Evolutionary conservation across 257 asterid species (phyloP).

Genomic region (Forsythia viridissima): DNA sequence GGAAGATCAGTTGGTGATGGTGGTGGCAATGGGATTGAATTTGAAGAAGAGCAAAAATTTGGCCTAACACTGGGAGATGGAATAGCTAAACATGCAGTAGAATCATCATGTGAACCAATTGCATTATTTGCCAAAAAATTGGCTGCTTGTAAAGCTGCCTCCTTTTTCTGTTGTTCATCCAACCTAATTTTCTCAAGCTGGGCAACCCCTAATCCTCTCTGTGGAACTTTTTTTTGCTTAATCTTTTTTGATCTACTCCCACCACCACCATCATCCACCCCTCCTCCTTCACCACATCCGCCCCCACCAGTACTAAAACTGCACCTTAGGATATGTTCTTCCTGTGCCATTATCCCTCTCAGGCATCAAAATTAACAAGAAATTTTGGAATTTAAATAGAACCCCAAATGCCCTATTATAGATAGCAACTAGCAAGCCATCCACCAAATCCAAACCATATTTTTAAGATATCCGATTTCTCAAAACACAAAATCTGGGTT

Average conservation of each 20-base stretch:
- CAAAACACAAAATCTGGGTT: conserved; percentile 26
- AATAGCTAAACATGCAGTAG: neutral
- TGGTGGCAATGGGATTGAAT: conserved; percentile 27
- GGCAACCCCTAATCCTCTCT: conserved; percentile 93
- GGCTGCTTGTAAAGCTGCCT: conserved; percentile 39
- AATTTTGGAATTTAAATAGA: conserved; percentile 39
- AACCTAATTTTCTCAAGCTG: conserved; percentile 83
- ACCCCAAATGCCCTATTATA: conserved; percentile 23
- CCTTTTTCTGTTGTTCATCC: conserved; percentile 74
- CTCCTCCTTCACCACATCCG: neutral
- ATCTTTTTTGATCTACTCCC: conserved; percentile 46
- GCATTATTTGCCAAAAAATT: conserved; percentile 30
- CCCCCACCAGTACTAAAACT: conserved; percentile 36
- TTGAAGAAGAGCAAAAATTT: conserved; percentile 17
- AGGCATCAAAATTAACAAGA: conserved; percentile 47
- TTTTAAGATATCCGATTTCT: conserved; percentile 45
- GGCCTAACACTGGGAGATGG: conserved; percentile 36
- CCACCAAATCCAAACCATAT: conserved; percentile 43
- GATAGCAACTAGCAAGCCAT: conserved; percentile 37
- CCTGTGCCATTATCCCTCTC: conserved; percentile 56
- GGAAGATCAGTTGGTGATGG: conserved; percentile 36
- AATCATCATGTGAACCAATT: conserved; percentile 32
- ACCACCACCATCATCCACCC: conserved; percentile 20
- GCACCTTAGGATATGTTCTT: conserved; percentile 48
- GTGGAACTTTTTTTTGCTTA: conserved; percentile 83